A percentile compares a stretch with the other conserved stretches of the same genome.
Conservation (phyloP, 139 green algal genomes). For the Closterium sp. region DNA sequence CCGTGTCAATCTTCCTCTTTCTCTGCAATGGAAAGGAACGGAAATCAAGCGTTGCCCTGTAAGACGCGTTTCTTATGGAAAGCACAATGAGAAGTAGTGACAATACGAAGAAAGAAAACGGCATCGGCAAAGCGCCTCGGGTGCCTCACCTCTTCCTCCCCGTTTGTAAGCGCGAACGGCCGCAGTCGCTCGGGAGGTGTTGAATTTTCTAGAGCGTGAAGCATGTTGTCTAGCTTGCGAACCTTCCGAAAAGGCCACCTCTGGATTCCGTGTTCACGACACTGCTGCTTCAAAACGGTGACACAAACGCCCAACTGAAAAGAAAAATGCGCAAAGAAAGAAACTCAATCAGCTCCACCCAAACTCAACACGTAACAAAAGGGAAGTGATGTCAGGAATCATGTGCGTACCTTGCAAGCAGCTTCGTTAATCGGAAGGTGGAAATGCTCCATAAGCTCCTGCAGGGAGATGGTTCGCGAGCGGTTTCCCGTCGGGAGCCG, state of each 20-base stretch:
- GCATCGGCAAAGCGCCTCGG: not conserved
- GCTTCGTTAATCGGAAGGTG: not conserved
- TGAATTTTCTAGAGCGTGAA: not conserved
- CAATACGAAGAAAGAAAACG: not conserved
- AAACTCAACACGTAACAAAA: not conserved
- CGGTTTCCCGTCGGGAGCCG: not conserved
- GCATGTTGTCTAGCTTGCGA: not conserved
- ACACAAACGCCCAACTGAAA: not conserved
- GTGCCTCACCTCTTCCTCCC: not conserved
- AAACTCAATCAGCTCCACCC: not conserved
- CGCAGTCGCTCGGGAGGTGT: not conserved
- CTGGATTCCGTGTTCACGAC: not conserved
- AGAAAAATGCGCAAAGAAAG: not conserved
- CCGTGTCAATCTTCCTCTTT: not conserved
- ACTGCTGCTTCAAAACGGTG: not conserved
- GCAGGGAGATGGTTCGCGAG: not conserved
- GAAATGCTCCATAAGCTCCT: not conserved
- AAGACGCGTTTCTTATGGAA: not conserved
- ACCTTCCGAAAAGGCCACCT: not conserved
- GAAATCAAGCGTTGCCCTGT: too few relatives aligned
- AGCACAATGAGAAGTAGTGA: not conserved
- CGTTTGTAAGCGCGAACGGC: not conserved
- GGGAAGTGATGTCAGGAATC: not conserved
- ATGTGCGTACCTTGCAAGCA: not conserved
- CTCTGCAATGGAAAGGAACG: not conserved